phyloP scores from a whole-genome alignment of 2,329 filamentous ascomycete genomes.

The Beauveria brongniartii region DNA sequence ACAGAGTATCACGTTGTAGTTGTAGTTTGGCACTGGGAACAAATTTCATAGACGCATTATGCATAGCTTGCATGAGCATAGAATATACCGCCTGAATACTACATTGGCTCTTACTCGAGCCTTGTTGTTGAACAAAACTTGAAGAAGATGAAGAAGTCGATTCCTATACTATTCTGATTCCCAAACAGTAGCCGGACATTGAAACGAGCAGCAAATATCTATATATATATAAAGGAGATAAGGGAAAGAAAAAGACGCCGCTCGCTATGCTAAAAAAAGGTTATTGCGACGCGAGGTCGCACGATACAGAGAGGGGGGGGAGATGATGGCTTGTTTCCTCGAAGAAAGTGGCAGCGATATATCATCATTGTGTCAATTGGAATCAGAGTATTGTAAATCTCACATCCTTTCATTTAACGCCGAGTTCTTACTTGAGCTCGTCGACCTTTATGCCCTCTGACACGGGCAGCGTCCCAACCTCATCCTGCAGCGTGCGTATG shows the following conservation, averaged over 20 bases:
- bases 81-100: not conserved
- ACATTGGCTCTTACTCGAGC: not conserved
- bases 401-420: too few species aligned
- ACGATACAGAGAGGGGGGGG: not conserved
- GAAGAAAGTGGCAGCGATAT: not conserved
- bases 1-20: not conserved
- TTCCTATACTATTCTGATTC: not conserved
- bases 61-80: conserved; percentile 10
- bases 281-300: not conserved
- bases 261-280: conserved; percentile 8
- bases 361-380: not conserved
- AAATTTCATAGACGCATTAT: conserved; percentile 10
- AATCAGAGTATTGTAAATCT: too few species aligned
- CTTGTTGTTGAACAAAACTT: not conserved
- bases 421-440: not conserved
- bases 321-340: not conserved
- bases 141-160: not conserved
- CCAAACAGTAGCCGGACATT: not conserved
- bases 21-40: not conserved
- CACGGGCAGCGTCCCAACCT: not conserved
- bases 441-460: not conserved
- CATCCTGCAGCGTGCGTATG: conserved; percentile 23
- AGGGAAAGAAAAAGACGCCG: not conserved
- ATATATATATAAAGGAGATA: not conserved
- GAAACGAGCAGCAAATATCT: not conserved